Evolutionary conservation across 2,329 filamentous ascomycete genomes (phyloP).

Genomic region (Diaporthe sp.): DNA sequence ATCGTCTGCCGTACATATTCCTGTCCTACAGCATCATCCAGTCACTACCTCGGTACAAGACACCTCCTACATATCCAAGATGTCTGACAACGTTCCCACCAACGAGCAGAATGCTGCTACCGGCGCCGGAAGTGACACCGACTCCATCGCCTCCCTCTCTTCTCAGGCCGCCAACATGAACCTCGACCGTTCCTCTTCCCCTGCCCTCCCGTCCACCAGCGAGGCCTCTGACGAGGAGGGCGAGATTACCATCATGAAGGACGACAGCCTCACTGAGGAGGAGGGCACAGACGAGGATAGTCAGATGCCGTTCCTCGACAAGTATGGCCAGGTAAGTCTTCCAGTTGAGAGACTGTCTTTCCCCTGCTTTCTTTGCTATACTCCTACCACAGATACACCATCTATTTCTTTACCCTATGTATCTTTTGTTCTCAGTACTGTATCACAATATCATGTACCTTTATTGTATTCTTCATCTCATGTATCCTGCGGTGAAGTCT

Average conservation of each 20-base stretch:
- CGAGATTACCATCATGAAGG: constrained; percentile 2
- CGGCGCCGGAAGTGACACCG: background rate
- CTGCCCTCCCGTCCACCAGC: background rate
- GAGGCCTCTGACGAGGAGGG: background rate
- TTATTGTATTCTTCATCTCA: constrained; percentile 1
- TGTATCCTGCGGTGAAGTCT: background rate
- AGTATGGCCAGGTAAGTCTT: constrained; percentile 12
- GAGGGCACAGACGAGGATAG: background rate
- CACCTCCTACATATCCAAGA: background rate
- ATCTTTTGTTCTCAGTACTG: background rate
- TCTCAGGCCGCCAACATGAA: background rate
- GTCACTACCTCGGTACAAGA: background rate
- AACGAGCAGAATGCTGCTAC: constrained; percentile 1
- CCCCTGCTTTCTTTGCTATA: background rate
- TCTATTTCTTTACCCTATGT: background rate
- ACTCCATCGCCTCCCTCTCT: background rate
- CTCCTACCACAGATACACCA: background rate
- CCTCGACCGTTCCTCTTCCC: background rate
- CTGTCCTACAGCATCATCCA: background rate
- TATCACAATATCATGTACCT: background rate
- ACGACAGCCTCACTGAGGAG: background rate
- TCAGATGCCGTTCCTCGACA: constrained; percentile 11
- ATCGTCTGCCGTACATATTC: background rate
- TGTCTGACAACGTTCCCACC: constrained; percentile 1
- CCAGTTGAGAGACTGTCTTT: background rate